Evolutionary conservation across 495 filamentous ascomycete genomes (phyloP).

Genomic region (Penicillium canescens): DNA sequence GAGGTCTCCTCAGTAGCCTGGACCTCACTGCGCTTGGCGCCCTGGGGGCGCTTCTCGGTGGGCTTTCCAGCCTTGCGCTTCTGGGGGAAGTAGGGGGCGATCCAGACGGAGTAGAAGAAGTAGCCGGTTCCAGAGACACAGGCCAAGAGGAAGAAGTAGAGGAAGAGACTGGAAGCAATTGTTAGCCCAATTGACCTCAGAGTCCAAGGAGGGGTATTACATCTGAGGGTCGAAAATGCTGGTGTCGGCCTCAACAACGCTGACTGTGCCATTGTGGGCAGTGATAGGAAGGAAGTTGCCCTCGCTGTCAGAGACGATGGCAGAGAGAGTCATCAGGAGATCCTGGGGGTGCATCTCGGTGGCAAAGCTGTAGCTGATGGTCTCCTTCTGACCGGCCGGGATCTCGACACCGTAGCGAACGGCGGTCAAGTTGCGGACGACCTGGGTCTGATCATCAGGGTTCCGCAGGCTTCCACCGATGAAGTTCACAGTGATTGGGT

Average conservation of each 20-base stretch:
- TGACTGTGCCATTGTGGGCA: constrained; percentile 85
- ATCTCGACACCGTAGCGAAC: constrained; percentile 72
- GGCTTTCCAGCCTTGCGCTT: constrained; percentile 69
- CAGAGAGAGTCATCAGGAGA: constrained; percentile 72
- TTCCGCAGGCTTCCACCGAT: constrained; percentile 76
- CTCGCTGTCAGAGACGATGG: constrained; percentile 66
- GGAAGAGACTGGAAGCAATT: constrained; percentile 72
- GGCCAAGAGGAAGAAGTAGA: constrained; percentile 87
- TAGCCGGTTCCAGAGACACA: constrained; percentile 78
- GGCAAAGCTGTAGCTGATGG: constrained; percentile 77
- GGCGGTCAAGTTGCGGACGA: constrained; percentile 83
- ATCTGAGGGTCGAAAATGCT: constrained; percentile 96
- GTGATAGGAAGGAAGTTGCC: constrained; percentile 71
- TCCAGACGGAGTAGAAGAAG: constrained; percentile 98
- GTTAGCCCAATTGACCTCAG: constrained; percentile 22
- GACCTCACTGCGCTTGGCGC: constrained; percentile 64
- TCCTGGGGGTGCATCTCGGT: constrained; percentile 95
- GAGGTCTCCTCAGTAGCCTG: constrained; percentile 61
- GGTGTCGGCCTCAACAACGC: constrained; percentile 87
- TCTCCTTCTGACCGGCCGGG: constrained; percentile 73
- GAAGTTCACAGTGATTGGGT: constrained; percentile 72
- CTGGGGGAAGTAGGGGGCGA: constrained; percentile 95
- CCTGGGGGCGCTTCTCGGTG: constrained; percentile 57
- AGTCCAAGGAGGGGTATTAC: constrained; percentile 50
- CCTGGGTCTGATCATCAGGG: constrained; percentile 53